Conservation (phyloP, 768 basidiomycete genomes). For the Leccinum rimulosum region DNA sequence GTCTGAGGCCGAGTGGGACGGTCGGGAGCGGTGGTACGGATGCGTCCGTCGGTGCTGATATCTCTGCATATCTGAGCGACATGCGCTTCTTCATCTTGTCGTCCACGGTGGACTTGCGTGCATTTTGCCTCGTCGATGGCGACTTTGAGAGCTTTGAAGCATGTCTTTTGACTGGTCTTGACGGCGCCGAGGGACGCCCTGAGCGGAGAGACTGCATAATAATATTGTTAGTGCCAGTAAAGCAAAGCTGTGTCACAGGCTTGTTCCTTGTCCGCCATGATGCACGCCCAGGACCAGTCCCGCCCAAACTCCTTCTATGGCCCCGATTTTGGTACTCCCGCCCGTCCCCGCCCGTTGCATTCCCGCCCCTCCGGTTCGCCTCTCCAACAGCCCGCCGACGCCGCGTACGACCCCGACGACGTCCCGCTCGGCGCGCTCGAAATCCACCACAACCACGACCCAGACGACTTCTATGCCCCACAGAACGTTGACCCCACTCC, state of each 20-base stretch:
- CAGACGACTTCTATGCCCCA: conserved; percentile 40
- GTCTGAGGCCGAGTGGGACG: conserved; percentile 45
- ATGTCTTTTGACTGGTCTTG: conserved; percentile 35
- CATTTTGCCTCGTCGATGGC: conserved; percentile 36
- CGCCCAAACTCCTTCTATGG: conserved; percentile 36
- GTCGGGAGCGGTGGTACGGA: conserved; percentile 57
- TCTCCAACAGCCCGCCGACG: conserved; percentile 30
- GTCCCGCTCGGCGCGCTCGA: conserved; percentile 32
- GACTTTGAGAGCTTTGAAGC: conserved; percentile 32
- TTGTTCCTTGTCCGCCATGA: conserved; percentile 27
- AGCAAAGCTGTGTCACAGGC: conserved; percentile 12
- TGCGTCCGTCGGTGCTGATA: conserved; percentile 64
- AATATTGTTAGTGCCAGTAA: neutral
- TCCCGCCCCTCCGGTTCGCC: conserved; percentile 22
- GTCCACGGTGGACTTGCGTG: conserved; percentile 52
- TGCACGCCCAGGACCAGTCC: conserved; percentile 31
- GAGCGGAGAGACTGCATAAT: conserved; percentile 58
- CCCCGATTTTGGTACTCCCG: conserved; percentile 23
- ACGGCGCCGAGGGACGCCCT: conserved; percentile 41
- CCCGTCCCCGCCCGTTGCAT: conserved; percentile 8
- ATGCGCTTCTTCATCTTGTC: conserved; percentile 97
- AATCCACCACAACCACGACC: conserved; percentile 33
- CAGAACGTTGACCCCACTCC: conserved; percentile 28
- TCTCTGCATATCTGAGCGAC: conserved; percentile 91
- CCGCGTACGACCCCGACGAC: conserved; percentile 40